Evolutionary conservation across 2,329 filamentous ascomycete species (phyloP).

Genomic region (Pseudonectria buxi): DNA sequence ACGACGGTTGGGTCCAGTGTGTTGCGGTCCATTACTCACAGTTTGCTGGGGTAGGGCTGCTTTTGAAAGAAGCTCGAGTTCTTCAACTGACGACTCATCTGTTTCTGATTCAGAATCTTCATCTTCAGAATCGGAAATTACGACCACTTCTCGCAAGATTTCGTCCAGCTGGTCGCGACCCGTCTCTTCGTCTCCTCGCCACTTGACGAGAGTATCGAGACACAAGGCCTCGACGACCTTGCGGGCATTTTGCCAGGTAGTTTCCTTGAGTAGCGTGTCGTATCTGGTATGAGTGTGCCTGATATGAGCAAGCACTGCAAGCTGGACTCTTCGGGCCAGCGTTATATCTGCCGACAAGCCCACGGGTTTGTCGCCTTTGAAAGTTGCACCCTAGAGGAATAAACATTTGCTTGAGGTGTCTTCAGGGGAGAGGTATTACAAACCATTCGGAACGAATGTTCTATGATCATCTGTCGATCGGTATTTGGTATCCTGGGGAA

Average conservation of each 20-base stretch:
- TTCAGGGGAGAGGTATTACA: constrained; percentile 18
- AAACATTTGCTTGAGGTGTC: constrained; percentile 5
- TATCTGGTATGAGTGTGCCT: constrained; percentile 61
- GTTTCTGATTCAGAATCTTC: constrained; percentile 34
- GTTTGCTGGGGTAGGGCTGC: constrained; percentile 5
- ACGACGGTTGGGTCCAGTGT: constrained; percentile 10
- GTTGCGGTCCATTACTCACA: constrained; percentile 7
- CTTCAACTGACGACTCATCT: constrained; percentile 27
- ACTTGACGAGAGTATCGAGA: constrained; percentile 61
- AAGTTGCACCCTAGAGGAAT: constrained; percentile 38
- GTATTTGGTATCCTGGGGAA: constrained; percentile 61
- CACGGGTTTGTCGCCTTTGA: constrained; percentile 49
- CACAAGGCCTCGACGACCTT: constrained; percentile 55
- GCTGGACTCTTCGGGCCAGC: constrained; percentile 55
- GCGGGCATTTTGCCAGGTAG: constrained; percentile 52
- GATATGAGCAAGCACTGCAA: constrained; percentile 61
- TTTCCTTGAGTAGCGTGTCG: constrained; percentile 53
- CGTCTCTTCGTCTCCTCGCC: constrained; percentile 64
- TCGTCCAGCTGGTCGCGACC: constrained; percentile 62
- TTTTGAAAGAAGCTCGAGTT: constrained; percentile 9
- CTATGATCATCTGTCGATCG: constrained; percentile 55
- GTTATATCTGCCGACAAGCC: constrained; percentile 50
- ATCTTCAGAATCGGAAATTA: constrained; percentile 56
- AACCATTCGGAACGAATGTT: constrained; percentile 58
- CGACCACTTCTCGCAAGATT: constrained; percentile 58